Conservation (phyloP, 192 early-diverging fungal species). For the Geosiphon pyriformis region DNA sequence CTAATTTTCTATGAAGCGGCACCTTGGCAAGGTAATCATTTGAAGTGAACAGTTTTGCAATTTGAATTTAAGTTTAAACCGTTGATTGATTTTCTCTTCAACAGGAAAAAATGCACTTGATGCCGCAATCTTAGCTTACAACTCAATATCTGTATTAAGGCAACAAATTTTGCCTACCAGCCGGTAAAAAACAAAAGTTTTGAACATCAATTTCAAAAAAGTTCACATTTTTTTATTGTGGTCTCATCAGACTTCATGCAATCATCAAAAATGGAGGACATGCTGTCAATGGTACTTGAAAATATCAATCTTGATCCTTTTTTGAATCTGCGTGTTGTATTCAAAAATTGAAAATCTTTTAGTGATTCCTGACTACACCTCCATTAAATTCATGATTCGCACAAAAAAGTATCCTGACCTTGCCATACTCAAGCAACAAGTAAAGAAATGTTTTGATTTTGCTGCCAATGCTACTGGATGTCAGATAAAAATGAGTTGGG, state of each 20-base stretch:
- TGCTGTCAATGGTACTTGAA: constrained; percentile 34
- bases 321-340: not conserved
- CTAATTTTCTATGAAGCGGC: not conserved
- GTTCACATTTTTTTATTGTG: not conserved
- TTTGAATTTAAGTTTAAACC: not conserved
- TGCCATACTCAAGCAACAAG: constrained; percentile 40
- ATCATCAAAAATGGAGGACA: constrained; percentile 72
- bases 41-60: too few species aligned
- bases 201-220: not conserved
- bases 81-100: not conserved
- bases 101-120: constrained; percentile 73
- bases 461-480: constrained; percentile 69
- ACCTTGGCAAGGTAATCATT: not conserved
- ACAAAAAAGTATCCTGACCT: constrained; percentile 45
- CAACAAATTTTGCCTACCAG: constrained; percentile 63
- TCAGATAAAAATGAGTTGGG: constrained; percentile 49
- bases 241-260: constrained; percentile 44
- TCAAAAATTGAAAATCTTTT: not conserved
- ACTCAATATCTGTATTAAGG: constrained; percentile 58
- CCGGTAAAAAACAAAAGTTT: constrained; percentile 24
- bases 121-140: constrained; percentile 60
- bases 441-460: constrained; percentile 51
- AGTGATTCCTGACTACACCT: constrained; percentile 62
- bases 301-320: too few species aligned
- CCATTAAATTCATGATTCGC: constrained; percentile 54